Evolutionary conservation across 139 green algal genomes (phyloP).

Genomic region (Asterochloris erici): DNA sequence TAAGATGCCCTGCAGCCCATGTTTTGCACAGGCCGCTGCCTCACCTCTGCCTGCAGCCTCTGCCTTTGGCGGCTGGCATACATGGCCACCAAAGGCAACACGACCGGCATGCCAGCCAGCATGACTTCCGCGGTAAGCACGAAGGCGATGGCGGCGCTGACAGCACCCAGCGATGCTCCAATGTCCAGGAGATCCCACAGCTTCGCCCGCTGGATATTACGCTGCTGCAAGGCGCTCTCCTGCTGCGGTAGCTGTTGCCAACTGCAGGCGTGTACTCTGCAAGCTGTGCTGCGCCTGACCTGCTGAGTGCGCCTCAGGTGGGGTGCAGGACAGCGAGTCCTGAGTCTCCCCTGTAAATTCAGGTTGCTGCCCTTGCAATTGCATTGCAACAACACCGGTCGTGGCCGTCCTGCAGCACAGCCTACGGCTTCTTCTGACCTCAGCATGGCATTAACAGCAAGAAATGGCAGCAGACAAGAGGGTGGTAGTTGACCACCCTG

Average conservation of each 20-base stretch:
- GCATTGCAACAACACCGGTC: too few species aligned
- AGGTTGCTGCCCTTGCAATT: too few species aligned
- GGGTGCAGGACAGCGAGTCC: too few species aligned
- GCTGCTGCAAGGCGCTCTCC: background rate
- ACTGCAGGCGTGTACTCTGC: background rate
- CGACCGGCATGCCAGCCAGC: constrained; percentile 29
- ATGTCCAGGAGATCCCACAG: constrained; percentile 40
- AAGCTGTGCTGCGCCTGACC: background rate
- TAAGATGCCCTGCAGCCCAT: too few species aligned
- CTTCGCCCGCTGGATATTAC: background rate
- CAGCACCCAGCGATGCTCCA: constrained; percentile 36
- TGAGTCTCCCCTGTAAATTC: too few species aligned
- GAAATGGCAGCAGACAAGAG: too few species aligned
- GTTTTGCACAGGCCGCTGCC: too few species aligned
- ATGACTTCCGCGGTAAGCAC: constrained; percentile 43
- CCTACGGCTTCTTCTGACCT: too few species aligned
- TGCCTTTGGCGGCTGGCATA: constrained; percentile 36
- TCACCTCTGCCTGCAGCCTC: constrained; percentile 10
- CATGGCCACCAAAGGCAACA: constrained; percentile 43
- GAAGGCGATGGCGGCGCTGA: constrained; percentile 41
- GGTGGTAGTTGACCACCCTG: too few species aligned
- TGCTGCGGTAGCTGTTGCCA: background rate
- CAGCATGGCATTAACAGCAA: too few species aligned
- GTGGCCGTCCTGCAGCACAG: too few species aligned
- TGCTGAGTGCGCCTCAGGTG: too few species aligned